phyloP scores from a whole-genome alignment of 768 basidiomycete species.

The Phylloporus arenicola region DNA sequence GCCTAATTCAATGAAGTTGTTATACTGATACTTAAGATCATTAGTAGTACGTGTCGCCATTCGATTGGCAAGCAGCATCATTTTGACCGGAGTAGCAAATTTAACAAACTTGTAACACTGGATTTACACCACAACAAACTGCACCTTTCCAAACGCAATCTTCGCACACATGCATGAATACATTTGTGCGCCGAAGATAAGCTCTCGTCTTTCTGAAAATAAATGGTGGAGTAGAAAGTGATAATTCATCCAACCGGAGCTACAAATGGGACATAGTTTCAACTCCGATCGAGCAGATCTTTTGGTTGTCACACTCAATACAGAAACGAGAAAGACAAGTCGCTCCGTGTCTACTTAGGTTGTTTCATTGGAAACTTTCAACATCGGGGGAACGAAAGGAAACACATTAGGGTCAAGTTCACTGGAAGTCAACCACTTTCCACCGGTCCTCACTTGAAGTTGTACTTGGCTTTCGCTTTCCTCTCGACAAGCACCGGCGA shows the following conservation, averaged over 20 bases:
- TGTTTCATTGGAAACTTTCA: not conserved
- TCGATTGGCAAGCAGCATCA: not conserved
- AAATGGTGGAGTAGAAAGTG: too few species aligned
- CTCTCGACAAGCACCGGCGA: constrained; percentile 55
- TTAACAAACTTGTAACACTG: not conserved
- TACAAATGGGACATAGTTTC: too few species aligned
- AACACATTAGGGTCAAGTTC: not conserved
- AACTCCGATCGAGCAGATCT: too few species aligned
- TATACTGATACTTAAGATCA: not conserved
- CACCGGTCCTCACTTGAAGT: constrained; percentile 33
- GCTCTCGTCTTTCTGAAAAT: not conserved
- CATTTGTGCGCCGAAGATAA: not conserved
- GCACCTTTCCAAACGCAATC: not conserved
- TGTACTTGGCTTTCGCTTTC: constrained; percentile 60
- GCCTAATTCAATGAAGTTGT: too few species aligned
- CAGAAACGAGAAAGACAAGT: too few species aligned
- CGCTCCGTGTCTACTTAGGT: too few species aligned
- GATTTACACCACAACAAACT: not conserved
- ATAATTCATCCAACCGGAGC: too few species aligned
- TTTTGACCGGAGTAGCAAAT: not conserved
- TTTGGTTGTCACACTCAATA: too few species aligned
- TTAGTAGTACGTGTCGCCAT: not conserved
- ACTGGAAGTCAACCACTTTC: not conserved
- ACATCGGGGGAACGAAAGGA: not conserved
- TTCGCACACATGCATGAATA: not conserved